Evolutionary conservation across 495 filamentous ascomycete species (phyloP).

Genomic region (Jackrogersella minutella): DNA sequence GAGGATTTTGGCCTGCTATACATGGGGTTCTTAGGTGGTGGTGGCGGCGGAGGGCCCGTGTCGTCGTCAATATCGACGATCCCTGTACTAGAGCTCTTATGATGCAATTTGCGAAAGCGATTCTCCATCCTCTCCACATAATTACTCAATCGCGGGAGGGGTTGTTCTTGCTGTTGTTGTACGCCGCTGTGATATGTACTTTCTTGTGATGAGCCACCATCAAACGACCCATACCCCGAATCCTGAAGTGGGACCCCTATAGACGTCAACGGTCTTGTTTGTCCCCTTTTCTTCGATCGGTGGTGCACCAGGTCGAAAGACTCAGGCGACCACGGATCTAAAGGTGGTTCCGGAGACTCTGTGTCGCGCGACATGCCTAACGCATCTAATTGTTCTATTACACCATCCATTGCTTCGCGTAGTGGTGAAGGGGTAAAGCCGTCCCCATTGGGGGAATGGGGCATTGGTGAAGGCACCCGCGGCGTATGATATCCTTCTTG

Average conservation of each 20-base stretch:
- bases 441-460: conserved; percentile 67
- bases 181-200: conserved; percentile 49
- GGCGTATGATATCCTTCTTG: conserved; percentile 59
- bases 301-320: conserved; percentile 73
- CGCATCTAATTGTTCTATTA: conserved; percentile 93
- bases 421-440: conserved; percentile 90
- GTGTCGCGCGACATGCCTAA: conserved; percentile 68
- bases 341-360: conserved; percentile 61
- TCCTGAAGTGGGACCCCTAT: conserved; percentile 69
- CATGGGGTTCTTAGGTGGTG: conserved; percentile 66
- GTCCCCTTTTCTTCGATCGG: conserved; percentile 47
- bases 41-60: conserved; percentile 64
- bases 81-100: conserved; percentile 56
- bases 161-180: conserved; percentile 63
- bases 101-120: conserved; percentile 74
- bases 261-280: conserved; percentile 72
- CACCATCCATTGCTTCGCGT: conserved; percentile 95
- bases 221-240: conserved; percentile 62
- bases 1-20: conserved; percentile 61
- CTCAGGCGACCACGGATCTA: conserved; percentile 91
- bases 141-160: conserved; percentile 73
- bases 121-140: conserved; percentile 91
- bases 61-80: conserved; percentile 41
- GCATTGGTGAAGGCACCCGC: conserved; percentile 60
- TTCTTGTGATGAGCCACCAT: conserved; percentile 55